Conservation (phyloP, 768 basidiomycete species). For the Pisolithus microcarpus region DNA sequence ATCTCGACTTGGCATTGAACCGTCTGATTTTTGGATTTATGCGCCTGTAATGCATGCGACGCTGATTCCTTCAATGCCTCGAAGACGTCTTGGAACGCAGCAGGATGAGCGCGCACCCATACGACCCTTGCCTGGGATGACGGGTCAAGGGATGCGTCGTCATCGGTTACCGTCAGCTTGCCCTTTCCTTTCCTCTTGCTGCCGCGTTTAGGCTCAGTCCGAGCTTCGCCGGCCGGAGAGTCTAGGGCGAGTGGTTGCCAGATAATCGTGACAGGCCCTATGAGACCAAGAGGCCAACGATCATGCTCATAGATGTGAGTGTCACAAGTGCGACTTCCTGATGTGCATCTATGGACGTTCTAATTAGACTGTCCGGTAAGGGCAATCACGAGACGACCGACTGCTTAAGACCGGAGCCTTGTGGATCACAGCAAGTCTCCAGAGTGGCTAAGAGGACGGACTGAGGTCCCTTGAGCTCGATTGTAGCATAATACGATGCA, state of each 20-base stretch:
- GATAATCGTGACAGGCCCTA: conserved; percentile 65
- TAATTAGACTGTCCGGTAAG: conserved; percentile 1
- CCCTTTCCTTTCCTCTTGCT: conserved; percentile 26
- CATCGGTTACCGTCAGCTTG: conserved; percentile 28
- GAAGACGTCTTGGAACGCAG: conserved; percentile 53
- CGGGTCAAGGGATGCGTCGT: conserved; percentile 4
- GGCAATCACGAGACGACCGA: conserved; percentile 19
- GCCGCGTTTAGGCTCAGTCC: conserved; percentile 11
- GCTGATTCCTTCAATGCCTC: conserved; percentile 44
- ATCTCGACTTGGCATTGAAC: conserved; percentile 46
- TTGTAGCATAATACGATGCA: conserved; percentile 72
- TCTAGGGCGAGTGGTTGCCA: conserved; percentile 48
- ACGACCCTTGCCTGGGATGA: conserved; percentile 34
- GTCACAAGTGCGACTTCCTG: conserved; percentile 60
- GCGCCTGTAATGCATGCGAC: conserved; percentile 40
- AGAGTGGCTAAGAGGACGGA: conserved; percentile 44
- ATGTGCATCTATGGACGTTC: conserved; percentile 42
- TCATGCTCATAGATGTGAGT: conserved; percentile 58
- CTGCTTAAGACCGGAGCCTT: conserved; percentile 60
- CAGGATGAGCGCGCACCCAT: conserved; percentile 81
- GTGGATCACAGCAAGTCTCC: conserved; percentile 56
- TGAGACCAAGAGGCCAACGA: conserved; percentile 60
- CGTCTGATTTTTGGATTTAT: conserved; percentile 18
- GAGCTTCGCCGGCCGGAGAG: not conserved
- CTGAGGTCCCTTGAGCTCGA: conserved; percentile 68